Base-by-base conservation (phyloP, 768 basidiomycete species). In the Trichaptum fuscoviolaceum region DNA sequence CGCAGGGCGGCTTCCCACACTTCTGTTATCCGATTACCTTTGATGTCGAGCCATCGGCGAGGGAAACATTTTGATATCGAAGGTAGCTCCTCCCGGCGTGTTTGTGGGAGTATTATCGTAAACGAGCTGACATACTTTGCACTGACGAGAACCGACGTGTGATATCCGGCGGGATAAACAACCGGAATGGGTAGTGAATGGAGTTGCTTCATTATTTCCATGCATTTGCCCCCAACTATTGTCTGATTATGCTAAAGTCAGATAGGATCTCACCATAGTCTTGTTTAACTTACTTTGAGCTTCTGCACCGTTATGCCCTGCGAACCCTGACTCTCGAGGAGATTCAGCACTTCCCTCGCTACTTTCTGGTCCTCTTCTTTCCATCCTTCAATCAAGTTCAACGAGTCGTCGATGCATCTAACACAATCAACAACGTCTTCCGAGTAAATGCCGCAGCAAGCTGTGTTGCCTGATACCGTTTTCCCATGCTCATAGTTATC, bases 21-120 rank as follows among this genome's bases (percentile, higher is more conserved):
- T 66, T 87, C 86, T 10, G 76, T 73, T 36, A 92, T 77, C 70
- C 79, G 86, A 18, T 71, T 70, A 2, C 92, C 92, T n/a, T 78
- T 77, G 65, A 92, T 83, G 73, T 92, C 89, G 57, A 91, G 76
- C 92, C 92, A 93, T 20, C 92, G 85, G 35, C 91, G 82, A 57
- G 92, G 92, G 64, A 52, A 52, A 12, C 42, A 52, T 20, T 52
- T 52, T 15, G 87, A 82, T 18, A 87, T 68, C 69, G 84, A 77
- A 60, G 73, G 77, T 57, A 80, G 73, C 8, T 77, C 59, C 59
- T 23, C 30, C 23, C 23, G 30, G 30, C 30, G 84, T 62, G 75
- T 73, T 69, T 81, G 76, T n/a, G 81, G 84, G 35, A 84, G 76
- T 12, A 77, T 72, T 42, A 90, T 85, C 1, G 84, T 82, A 90